Base-by-base conservation (phyloP, 768 basidiomycete genomes). In the Leccinum incarnatum region DNA sequence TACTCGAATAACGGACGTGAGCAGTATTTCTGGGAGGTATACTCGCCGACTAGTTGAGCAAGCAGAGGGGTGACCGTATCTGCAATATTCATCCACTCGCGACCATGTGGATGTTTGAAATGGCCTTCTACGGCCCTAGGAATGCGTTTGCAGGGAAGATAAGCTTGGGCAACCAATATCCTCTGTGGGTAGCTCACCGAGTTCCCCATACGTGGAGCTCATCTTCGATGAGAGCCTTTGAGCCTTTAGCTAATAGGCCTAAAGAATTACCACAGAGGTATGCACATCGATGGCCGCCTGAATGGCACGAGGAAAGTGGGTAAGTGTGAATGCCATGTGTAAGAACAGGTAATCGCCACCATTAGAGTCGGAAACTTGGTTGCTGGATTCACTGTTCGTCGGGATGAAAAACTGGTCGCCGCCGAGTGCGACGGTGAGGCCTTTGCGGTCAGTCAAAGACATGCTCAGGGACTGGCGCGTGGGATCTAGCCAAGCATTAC, bases 181-280 rank as follows among this genome's bases (percentile, higher is more conserved):
- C 58, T 52, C 52, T 56, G 60, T 63, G 36, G 54, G 49, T 19
- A 12, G 69, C 79, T 69, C 67, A 88, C 87, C 79, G 79, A 56
- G 85, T 82, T 34, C 81, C 86, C 97, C 97, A 99, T 29, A 87
- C 87, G 51, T 81, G 70, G 53, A 98, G 74, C 73, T 99, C 97
- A 73, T 96, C 84, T 61, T 89, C 76, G 15, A 98, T 77, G 47
- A 95, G 78, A 60, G 79, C 71, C 62, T 82, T 81, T 30, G 95
- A 89, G 37, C 83, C 79, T 70, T 86, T 91, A 47, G 91, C 83
- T 67, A 92, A 77, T 55, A 89, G 79, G 4, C 97, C 97, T 10
- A 98, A 82, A 25, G 95, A 98, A 76, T 99, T 98, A 34, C 97
- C 97, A 71, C 93, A 95, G 53, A 99, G 85, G 73, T 99, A 99